Percentiles rank a stretch among this genome's conserved stretches.
These are phyloP conservation scores for Pseudogymnoascus sp. DNA, from an alignment of 2,329 filamentous ascomycete genomes.

Conservation along the genomic window DNA sequence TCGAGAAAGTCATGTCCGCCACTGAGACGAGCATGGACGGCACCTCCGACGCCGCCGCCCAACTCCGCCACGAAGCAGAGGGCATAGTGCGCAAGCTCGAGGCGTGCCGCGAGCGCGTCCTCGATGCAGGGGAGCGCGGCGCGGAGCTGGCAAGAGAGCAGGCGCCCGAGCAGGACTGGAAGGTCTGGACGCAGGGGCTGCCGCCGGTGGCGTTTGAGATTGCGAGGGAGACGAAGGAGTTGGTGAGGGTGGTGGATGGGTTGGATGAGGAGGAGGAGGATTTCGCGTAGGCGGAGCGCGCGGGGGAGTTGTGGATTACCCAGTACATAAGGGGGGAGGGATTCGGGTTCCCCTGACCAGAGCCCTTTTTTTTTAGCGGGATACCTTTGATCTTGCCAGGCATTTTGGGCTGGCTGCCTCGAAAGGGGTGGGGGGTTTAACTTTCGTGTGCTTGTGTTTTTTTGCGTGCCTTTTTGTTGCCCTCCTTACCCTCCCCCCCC, in stretches of 20 bases:
- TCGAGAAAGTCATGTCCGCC: slow-evolving; percentile 61
- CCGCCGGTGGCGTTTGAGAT: slow-evolving; percentile 84
- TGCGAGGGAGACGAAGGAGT: slow-evolving; percentile 72
- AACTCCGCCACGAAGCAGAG: slow-evolving; percentile 42
- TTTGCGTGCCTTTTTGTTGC: background rate
- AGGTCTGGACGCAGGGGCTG: slow-evolving; percentile 60
- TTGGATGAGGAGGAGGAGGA: slow-evolving; percentile 4
- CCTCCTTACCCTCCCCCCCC: background rate
- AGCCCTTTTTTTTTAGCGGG: background rate
- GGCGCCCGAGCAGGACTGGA: slow-evolving; percentile 48
- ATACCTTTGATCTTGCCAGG: background rate
- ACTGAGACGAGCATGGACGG: slow-evolving; percentile 47
- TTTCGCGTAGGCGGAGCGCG: background rate
- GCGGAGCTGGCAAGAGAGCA: slow-evolving; percentile 50
- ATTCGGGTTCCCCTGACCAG: background rate
- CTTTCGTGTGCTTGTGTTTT: background rate
- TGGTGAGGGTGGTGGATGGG: slow-evolving; percentile 44
- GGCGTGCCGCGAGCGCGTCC: slow-evolving; percentile 57
- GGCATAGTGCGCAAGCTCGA: slow-evolving; percentile 51
- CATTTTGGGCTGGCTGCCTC: background rate
- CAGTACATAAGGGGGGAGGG: background rate
- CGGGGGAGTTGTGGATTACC: background rate
- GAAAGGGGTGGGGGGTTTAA: background rate
- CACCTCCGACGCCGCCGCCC: slow-evolving; percentile 42
- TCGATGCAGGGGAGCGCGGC: slow-evolving; percentile 56